phyloP scores from a whole-genome alignment of 2,329 filamentous ascomycete species.

The Emericellopsis atlantica region DNA sequence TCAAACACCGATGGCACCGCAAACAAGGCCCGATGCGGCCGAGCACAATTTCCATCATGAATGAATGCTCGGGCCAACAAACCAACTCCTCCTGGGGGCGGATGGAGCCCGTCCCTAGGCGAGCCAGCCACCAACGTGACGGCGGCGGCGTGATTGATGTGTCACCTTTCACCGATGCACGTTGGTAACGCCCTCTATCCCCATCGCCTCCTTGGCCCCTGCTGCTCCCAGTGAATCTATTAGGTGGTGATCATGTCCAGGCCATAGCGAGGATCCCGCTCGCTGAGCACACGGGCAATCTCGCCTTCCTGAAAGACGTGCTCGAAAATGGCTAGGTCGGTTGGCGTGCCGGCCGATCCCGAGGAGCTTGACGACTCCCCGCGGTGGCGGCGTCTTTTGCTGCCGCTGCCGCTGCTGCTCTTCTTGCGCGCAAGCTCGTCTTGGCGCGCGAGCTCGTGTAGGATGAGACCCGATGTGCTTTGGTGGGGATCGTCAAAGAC shows the following conservation, averaged over 20 bases:
- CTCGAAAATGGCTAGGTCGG: conserved; percentile 40
- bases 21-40: no score
- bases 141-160: no score
- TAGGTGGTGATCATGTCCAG: conserved; percentile 36
- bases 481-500: conserved; percentile 47
- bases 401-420: conserved; percentile 16
- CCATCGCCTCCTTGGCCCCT: not conserved
- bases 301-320: conserved; percentile 36
- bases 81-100: no score
- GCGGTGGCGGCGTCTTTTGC: conserved; percentile 1
- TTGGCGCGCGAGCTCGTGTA: conserved; percentile 43
- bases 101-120: no score
- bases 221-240: conserved; percentile 1
- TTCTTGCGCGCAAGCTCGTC: conserved; percentile 19
- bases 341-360: conserved; percentile 15
- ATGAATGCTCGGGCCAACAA: no score
- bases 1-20: no score
- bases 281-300: conserved; percentile 34
- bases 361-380: conserved; percentile 14
- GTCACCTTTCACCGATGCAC: no score
- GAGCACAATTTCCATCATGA: no score
- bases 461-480: conserved; percentile 38
- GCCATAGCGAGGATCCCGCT: conserved; percentile 41
- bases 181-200: no score
- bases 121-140: no score